Conservation (phyloP, 495 filamentous ascomycete species). For the Terfezia claveryi region DNA sequence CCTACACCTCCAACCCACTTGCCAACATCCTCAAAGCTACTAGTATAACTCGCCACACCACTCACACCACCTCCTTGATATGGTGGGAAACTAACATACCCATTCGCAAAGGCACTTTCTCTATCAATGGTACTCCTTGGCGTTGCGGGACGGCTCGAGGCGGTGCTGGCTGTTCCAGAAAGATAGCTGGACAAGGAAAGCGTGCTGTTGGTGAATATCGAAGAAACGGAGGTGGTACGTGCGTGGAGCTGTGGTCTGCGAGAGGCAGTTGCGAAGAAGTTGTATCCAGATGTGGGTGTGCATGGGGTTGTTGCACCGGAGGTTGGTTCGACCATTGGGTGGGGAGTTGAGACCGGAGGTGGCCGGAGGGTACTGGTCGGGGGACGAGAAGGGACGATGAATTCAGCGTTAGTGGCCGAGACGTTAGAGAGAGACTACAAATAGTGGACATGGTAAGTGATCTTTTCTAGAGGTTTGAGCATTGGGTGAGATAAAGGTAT, state of each 20-base stretch:
- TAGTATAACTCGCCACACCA: not conserved
- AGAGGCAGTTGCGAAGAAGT: no score
- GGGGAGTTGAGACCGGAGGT: not conserved
- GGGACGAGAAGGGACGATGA: not conserved
- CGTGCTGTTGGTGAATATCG: not conserved
- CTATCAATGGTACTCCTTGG: not conserved
- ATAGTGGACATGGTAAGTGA: not conserved
- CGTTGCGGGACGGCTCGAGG: not conserved
- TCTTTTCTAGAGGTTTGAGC: not conserved
- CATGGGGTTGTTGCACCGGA: not conserved
- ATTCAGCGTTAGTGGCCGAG: not conserved
- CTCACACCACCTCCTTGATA: not conserved
- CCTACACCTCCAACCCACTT: not conserved
- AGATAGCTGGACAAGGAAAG: not conserved
- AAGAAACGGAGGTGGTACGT: not conserved
- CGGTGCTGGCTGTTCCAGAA: not conserved
- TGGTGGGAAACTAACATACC: not conserved
- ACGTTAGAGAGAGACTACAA: not conserved
- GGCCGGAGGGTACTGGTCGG: not conserved
- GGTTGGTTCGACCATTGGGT: not conserved
- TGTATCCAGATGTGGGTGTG: not conserved
- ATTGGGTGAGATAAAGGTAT: no score
- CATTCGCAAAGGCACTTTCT: not conserved
- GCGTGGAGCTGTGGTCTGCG: no score
- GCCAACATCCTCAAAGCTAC: not conserved